Evolutionary conservation across 2,329 filamentous ascomycete genomes (phyloP).

Genomic region (Thielaviopsis cerberus): DNA sequence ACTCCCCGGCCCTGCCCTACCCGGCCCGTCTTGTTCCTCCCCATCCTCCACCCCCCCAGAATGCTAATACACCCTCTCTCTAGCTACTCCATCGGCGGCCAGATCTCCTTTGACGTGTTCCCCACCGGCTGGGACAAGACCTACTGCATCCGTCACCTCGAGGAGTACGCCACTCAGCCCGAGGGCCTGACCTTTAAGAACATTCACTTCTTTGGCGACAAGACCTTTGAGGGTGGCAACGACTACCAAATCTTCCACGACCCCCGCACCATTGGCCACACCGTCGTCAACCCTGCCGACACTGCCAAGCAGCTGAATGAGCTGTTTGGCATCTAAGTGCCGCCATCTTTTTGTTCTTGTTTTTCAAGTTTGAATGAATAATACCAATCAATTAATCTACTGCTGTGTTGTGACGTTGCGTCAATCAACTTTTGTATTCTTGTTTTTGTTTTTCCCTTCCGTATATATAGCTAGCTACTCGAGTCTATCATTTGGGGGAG

Average conservation of each 20-base stretch:
- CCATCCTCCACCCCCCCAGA: too few species aligned
- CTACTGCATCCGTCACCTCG: slow-evolving; percentile 78
- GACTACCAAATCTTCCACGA: slow-evolving; percentile 89
- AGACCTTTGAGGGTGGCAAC: slow-evolving; percentile 77
- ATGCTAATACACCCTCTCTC: neutral
- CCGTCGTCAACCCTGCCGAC: slow-evolving; percentile 64
- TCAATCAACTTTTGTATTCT: neutral
- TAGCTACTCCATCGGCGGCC: slow-evolving; percentile 83
- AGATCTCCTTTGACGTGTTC: slow-evolving; percentile 98
- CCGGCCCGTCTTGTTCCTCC: neutral
- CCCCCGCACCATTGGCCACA: slow-evolving; percentile 63
- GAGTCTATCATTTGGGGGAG: neutral
- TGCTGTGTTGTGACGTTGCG: slow-evolving; percentile 14
- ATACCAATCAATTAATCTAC: slow-evolving; percentile 9
- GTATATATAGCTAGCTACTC: neutral
- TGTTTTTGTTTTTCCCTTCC: neutral
- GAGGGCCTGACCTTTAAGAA: slow-evolving; percentile 63
- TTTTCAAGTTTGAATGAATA: neutral
- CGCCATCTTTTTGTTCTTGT: neutral
- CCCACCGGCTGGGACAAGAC: slow-evolving; percentile 97
- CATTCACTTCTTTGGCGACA: slow-evolving; percentile 97
- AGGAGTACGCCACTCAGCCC: slow-evolving; percentile 53
- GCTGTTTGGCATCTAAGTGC: slow-evolving; percentile 46
- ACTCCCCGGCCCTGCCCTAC: slow-evolving; percentile 7
- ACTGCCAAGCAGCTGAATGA: slow-evolving; percentile 65